Evolutionary conservation across 495 filamentous ascomycete species (phyloP).

Genomic region (Xylaria cubensis): DNA sequence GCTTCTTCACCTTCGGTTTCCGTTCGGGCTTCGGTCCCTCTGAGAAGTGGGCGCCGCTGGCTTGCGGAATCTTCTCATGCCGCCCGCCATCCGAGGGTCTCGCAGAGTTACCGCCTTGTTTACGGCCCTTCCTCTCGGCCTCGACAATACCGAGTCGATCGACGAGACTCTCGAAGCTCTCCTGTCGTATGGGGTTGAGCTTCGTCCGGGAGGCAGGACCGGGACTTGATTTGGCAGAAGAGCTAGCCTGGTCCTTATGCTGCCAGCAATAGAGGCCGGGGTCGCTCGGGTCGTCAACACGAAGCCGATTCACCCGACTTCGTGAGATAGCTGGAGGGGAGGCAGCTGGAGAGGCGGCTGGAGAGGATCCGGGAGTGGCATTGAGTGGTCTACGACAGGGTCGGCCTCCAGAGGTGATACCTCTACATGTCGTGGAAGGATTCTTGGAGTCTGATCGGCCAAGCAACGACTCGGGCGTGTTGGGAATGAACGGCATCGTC

Average conservation of each 20-base stretch:
- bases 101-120: slow-evolving; percentile 30
- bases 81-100: slow-evolving; percentile 21
- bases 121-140: slow-evolving; percentile 40
- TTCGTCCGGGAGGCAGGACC: slow-evolving; percentile 42
- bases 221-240: slow-evolving; percentile 50
- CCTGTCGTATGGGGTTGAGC: slow-evolving; percentile 60
- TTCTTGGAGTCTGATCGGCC: slow-evolving; percentile 82
- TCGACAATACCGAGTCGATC: slow-evolving; percentile 78
- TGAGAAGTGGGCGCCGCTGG: slow-evolving; percentile 13
- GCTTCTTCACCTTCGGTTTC: slow-evolving; percentile 41
- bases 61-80: slow-evolving; percentile 31
- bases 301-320: slow-evolving; percentile 49
- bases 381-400: slow-evolving; percentile 77
- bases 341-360: slow-evolving; percentile 29
- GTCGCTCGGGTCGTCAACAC: slow-evolving; percentile 55
- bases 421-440: slow-evolving; percentile 84
- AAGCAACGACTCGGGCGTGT: slow-evolving; percentile 84
- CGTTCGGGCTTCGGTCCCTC: slow-evolving; percentile 38
- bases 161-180: slow-evolving; percentile 83
- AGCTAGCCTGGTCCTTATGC: slow-evolving; percentile 83
- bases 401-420: slow-evolving; percentile 76
- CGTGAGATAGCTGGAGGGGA: slow-evolving; percentile 41
- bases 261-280: slow-evolving; percentile 82
- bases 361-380: slow-evolving; percentile 41
- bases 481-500: slow-evolving; percentile 75